Conservation (phyloP, 2,329 filamentous ascomycete genomes). For the Xylaria multiplex region DNA sequence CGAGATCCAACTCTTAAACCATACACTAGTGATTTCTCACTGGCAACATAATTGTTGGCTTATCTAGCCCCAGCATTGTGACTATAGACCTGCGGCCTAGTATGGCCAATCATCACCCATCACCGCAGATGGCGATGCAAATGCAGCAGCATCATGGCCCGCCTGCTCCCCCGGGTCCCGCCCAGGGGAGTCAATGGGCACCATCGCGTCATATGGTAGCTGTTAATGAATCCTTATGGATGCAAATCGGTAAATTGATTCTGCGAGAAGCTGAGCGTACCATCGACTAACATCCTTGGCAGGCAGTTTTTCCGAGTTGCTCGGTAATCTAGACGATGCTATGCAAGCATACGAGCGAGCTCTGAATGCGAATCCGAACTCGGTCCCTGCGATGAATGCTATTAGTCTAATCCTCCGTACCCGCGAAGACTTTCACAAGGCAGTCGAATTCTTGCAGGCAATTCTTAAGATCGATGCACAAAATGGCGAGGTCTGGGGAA, state of each 20-base stretch:
- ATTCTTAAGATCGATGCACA: constrained; percentile 89
- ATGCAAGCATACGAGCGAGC: constrained; percentile 92
- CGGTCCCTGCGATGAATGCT: constrained; percentile 90
- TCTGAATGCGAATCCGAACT: constrained; percentile 86
- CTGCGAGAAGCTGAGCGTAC: constrained; percentile 5
- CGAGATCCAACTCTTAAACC: neutral
- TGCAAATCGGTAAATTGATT: constrained; percentile 80
- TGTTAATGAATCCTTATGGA: constrained; percentile 89
- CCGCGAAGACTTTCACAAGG: constrained; percentile 92
- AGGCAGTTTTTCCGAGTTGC: constrained; percentile 88
- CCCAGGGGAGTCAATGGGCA: constrained; percentile 65
- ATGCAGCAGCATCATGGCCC: constrained; percentile 74
- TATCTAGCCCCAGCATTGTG: neutral
- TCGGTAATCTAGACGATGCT: constrained; percentile 89
- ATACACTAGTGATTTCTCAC: constrained; percentile 3
- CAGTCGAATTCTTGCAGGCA: constrained; percentile 89
- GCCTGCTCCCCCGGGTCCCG: constrained; percentile 66
- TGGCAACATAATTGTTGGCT: neutral
- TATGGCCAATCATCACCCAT: constrained; percentile 84
- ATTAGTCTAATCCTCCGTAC: constrained; percentile 92
- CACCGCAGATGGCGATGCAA: constrained; percentile 79
- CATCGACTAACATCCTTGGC: constrained; percentile 41
- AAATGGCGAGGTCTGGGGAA: constrained; percentile 97
- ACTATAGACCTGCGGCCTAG: constrained; percentile 31
- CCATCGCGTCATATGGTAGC: constrained; percentile 79